phyloP scores from a whole-genome alignment of 2,329 filamentous ascomycete genomes.

The Botryotinia calthae region DNA sequence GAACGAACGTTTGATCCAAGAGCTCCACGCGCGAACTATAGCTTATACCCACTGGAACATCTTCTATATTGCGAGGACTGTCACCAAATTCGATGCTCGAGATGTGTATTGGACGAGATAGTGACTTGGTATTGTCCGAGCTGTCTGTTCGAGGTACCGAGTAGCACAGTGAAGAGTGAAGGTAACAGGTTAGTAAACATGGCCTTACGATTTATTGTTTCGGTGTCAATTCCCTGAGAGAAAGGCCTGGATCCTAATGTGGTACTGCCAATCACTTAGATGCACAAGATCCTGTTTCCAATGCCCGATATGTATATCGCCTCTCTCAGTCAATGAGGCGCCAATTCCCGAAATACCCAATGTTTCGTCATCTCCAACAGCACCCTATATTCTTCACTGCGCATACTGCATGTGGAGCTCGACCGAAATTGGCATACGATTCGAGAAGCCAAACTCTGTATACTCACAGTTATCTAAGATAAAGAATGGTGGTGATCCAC shows the following conservation, averaged over 20 bases:
- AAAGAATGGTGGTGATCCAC: slow-evolving; percentile 56
- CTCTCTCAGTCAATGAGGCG: slow-evolving; percentile 62
- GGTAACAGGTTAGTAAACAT: slow-evolving; percentile 79
- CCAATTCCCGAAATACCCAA: slow-evolving; percentile 54
- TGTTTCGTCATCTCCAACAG: slow-evolving; percentile 37
- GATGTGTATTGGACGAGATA: slow-evolving; percentile 90
- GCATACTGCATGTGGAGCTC: slow-evolving; percentile 93
- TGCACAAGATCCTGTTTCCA: slow-evolving; percentile 95
- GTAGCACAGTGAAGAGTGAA: slow-evolving; percentile 86
- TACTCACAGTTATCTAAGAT: slow-evolving; percentile 74
- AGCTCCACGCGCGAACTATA: slow-evolving; percentile 81
- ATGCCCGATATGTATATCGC: slow-evolving; percentile 83
- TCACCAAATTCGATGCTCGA: slow-evolving; percentile 88
- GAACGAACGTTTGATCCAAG: slow-evolving; percentile 83
- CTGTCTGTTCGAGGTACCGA: slow-evolving; percentile 94
- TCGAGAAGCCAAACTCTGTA: slow-evolving; percentile 86
- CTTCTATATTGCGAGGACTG: slow-evolving; percentile 97
- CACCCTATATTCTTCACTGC: slow-evolving; percentile 77
- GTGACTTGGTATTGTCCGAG: slow-evolving; percentile 93
- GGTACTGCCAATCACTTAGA: slow-evolving; percentile 45
- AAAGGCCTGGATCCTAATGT: neutral
- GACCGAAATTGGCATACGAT: slow-evolving; percentile 82
- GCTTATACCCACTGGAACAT: slow-evolving; percentile 88
- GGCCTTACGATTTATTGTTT: neutral
- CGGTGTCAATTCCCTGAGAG: neutral